Base-by-base conservation (phyloP, 306 rosid species). In the Astragalus glycyphyllos region DNA sequence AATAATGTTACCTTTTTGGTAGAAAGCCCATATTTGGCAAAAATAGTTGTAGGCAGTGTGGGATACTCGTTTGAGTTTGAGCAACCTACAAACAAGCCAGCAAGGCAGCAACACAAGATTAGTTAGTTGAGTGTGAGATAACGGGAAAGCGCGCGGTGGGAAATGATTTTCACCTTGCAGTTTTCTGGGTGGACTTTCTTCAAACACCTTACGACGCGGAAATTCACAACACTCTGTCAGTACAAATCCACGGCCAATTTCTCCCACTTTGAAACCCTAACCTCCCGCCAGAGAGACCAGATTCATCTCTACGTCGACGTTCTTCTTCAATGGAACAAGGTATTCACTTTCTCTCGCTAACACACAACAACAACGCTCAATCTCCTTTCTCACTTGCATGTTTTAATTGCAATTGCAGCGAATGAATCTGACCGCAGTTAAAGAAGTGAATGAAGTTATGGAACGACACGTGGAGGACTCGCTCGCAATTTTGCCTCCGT, bases 291-390 rank as follows among this genome's bases (percentile, higher is more conserved):
- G 72, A 84, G 84, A 20, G 75, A 75, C 73, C 97, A 94, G 76
- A 51, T 94, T 65, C 79, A 80, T 81, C 91, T 86, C 67, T 90
- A 85, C 73, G 95, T 89, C 49, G 87, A 89, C 66, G 69, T 86
- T 77, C 97, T 94, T 72, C 98, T 94, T 58, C 85, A 89, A 68
- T 94, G 98, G 98, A 94, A 94, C 88, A 78, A 80, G 95, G 98
- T 83, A 58, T 29, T 48, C 68, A n/a, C 6, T 41, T 16, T 51
- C 47, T 55, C 56, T 11, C 47, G 0, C 49, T 29, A 58, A 5
- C 42, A 8, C 5, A 3, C 16, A 35, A 7, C 13, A 13, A 2
- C 54, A 54, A 16, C 31, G 29, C 40, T 2, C 32, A n/a, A n/a
- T 45, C 34, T 45, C 15, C 4, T 7, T 49, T 49, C 59, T 35